Evolutionary conservation across 805 yeast species (phyloP).

Genomic region (Aciculoconidium aculeatum): DNA sequence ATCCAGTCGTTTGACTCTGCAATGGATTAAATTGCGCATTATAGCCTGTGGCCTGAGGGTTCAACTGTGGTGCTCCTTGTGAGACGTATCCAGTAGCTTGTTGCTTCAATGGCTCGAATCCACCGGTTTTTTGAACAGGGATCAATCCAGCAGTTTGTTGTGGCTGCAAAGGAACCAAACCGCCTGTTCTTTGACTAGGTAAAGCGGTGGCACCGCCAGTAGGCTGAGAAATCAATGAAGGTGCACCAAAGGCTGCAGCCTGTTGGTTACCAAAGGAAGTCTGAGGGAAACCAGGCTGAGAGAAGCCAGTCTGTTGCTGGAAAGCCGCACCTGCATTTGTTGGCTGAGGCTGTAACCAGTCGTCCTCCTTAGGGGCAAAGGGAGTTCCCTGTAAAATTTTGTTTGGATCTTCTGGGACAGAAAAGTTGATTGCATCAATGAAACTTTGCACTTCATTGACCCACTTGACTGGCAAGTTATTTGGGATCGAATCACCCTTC

Average conservation of each 20-base stretch:
- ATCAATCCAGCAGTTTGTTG: conserved; percentile 68
- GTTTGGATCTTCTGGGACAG: conserved; percentile 55
- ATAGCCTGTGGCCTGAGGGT: conserved; percentile 22
- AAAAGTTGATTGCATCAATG: conserved; percentile 81
- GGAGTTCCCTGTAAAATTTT: conserved; percentile 41
- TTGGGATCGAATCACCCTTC: conserved; percentile 75
- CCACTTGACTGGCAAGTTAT: conserved; percentile 62
- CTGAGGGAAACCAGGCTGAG: conserved; percentile 11
- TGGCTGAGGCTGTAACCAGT: conserved; percentile 20
- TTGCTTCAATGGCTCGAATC: conserved; percentile 21
- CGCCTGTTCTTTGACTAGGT: conserved; percentile 41
- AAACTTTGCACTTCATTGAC: conserved; percentile 81
- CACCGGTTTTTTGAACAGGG: conserved; percentile 41
- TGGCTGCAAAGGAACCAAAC: conserved; percentile 46
- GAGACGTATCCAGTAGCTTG: conserved; percentile 16
- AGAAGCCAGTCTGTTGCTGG: conserved; percentile 26
- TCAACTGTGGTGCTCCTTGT: conserved; percentile 10
- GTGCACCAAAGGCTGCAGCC: conserved; percentile 22
- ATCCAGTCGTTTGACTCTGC: conserved; percentile 37
- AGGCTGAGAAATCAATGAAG: conserved; percentile 8
- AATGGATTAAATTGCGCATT: conserved; percentile 15
- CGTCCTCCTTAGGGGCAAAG: conserved; percentile 24
- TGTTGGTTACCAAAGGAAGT: conserved; percentile 36
- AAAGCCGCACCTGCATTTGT: neutral
- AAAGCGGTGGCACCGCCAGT: conserved; percentile 14